Base-by-base conservation (phyloP, 2,329 filamentous ascomycete species). In the Cladosporium sp. region DNA sequence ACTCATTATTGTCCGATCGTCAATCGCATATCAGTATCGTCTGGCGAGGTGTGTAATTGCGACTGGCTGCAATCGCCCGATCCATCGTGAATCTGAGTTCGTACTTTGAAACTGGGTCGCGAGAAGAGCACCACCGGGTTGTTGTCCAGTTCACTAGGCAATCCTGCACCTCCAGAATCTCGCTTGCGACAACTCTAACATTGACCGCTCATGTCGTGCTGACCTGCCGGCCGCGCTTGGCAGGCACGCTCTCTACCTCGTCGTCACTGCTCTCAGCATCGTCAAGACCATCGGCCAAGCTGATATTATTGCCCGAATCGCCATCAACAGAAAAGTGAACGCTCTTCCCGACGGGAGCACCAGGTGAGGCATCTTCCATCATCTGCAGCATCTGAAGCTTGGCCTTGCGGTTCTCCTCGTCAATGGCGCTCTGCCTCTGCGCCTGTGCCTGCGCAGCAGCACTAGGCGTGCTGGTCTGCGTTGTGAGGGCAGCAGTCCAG, bases 331-430 rank as follows among this genome's bases (percentile, higher is more conserved):
- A 56, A 35, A 56, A 56, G 9, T 35, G 42, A 3, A 56, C 44
- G 25, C 7, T 51, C 45, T 57, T 50, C 55, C 28, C 42, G 50
- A 24, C 25, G 4, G 55, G 34, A n/a, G 58, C 49, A 10, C 56
- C 51, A 10, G 32, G 49, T 28, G 40, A 53, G 15, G 52, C 50
- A 34, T 61, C 62, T 9, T 60, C 62, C 22, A 71, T 60, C 65
- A 67, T 65, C 42, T 66, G 62, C 28, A 72, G 61, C 8, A 65
- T 69, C 39, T 70, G 66, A 24, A 73, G 60, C 60, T 73, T 73
- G 9, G 71, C 71, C 3, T 66, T 59, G 7, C 70, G 58, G 54
- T 73, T 73, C 19, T 70, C 65, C 36, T 72, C 66, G 28, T 67
- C 62, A 22, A 48, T 37, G 13, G 44, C 49, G 7, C 28, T 45